Percentiles rank a stretch among this genome's conserved stretches.
Conservation (phyloP, 306 rosid genomes). For the Sophora flavescens region DNA sequence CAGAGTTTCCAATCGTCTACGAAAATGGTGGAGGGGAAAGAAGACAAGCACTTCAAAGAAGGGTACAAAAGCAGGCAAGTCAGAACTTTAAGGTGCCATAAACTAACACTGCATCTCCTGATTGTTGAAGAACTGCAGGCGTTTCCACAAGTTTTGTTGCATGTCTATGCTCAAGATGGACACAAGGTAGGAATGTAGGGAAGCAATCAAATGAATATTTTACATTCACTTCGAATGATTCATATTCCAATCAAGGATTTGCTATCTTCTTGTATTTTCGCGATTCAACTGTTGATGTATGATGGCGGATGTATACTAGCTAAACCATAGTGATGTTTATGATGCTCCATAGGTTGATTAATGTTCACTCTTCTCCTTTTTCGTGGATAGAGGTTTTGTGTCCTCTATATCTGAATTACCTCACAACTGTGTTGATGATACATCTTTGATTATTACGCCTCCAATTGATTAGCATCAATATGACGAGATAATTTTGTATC, state of each 20-base stretch:
- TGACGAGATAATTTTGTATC: neutral
- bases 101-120: constrained; percentile 25
- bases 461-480: neutral
- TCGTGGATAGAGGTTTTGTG: neutral
- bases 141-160: constrained; percentile 31
- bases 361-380: neutral
- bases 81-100: constrained; percentile 66
- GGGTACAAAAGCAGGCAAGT: constrained; percentile 59
- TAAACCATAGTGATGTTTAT: constrained; percentile 1
- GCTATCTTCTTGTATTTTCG: constrained; percentile 37
- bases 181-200: constrained; percentile 30
- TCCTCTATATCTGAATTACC: neutral
- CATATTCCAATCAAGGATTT: constrained; percentile 32
- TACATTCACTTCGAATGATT: constrained; percentile 38
- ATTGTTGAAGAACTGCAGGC: constrained; percentile 32
- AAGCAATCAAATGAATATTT: constrained; percentile 36
- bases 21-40: constrained; percentile 72
- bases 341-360: constrained; percentile 7
- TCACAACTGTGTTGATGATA: neutral
- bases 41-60: constrained; percentile 60
- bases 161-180: constrained; percentile 15
- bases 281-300: constrained; percentile 36
- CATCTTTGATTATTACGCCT: neutral
- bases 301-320: constrained; percentile 8
- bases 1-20: constrained; percentile 58